Evolutionary conservation across 352 stramenopile species (phyloP), one percentile per base, ranked within the genome.

Genomic region (Stephanocyclus meneghinianus): DNA sequence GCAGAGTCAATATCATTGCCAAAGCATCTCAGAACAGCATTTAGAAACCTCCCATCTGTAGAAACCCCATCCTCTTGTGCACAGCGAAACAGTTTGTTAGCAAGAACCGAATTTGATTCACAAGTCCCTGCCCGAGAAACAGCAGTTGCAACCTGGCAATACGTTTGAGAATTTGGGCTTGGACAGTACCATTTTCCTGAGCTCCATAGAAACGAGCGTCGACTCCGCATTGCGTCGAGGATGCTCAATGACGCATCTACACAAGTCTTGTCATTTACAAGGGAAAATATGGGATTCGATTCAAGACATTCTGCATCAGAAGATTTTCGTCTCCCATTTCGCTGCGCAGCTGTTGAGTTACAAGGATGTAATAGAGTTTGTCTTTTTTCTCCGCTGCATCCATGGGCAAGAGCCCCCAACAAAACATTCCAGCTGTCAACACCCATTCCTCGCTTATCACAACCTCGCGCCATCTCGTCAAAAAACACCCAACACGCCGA

Each of bases 21-120:
- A 77, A 85, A 92, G 53, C 84, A 91, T 18, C 87, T 72, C 57
- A 92, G 66, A 21, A 90, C 55, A 42, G 85, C 87, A 76, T 92
- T 92, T 6, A 91, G 48, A 64, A 91, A 90, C 40, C 86, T 69
- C 45, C 87, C 87, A 76, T 92, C 87, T 16, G 74, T 59, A 53
- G 56, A 26, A 51, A 87, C 78, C 16, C 75, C 74, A 40, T 78
- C 30, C 13, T 60, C 45, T n/a, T 78, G 82, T 16, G 87, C 83
- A 53, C 81, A 81, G 26, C 67, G 73, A 75, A 91, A 92, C 13
- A 92, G 65, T 60, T 78, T 8, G 9, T 88, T 57, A 3, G 81
- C 85, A 11, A 71, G 11, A 26, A 71, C 47, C 9, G 62, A 18
- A 15, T 61, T 61, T 65, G 59, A 40, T 70, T 47, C 30, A 50